Evolutionary conservation across 129 eudicot genomes (phyloP), one percentile per base, ranked within the genome.

Genomic region (Deinandra increscens): DNA sequence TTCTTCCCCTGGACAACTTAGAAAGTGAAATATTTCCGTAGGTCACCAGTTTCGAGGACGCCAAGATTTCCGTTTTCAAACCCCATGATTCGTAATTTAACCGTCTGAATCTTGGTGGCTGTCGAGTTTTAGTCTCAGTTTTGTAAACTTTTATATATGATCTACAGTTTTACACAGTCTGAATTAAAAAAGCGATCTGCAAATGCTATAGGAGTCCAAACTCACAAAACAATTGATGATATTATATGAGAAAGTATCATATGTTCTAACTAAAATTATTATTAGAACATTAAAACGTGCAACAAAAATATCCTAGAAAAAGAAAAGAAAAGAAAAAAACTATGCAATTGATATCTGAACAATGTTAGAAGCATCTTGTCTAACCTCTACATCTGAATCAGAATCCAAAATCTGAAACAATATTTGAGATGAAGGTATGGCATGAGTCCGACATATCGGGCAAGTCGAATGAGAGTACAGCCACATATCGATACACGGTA

Each of bases 401-500:
- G 71, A 69, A 48, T 78, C 75, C 60, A 78, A 65, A 51, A 69
- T 18, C 13, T 75, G 81, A 26, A 71, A 39, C 45, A 79, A 56
- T 9, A 71, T 67, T 39, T 71, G 76, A 3, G 75, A 7, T 0
- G 84, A 79, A 66, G 86, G 80, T 7, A 73, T 10, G 6, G 76
- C 86, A 14, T 62, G 58, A 12, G 82, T 43, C 10, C 91, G 84
- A 70, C 91, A 85, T 22, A 80, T 50, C 0, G 87, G 91, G 34
- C 91, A 85, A 20, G 75, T 82, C 19, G 80, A 41, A 74, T 79
- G 85, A 19, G 91, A 79, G 51, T 45, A 76, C 11, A 85, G 83
- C 87, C 87, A 85, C 85, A 76, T 79, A 58, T 85, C 87, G 4
- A 85, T 82, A 55, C 87, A 85, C 7, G 75, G 64, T 9, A 80